Conservation (phyloP, 2,329 filamentous ascomycete species). For the Fusarium ambrosium region DNA sequence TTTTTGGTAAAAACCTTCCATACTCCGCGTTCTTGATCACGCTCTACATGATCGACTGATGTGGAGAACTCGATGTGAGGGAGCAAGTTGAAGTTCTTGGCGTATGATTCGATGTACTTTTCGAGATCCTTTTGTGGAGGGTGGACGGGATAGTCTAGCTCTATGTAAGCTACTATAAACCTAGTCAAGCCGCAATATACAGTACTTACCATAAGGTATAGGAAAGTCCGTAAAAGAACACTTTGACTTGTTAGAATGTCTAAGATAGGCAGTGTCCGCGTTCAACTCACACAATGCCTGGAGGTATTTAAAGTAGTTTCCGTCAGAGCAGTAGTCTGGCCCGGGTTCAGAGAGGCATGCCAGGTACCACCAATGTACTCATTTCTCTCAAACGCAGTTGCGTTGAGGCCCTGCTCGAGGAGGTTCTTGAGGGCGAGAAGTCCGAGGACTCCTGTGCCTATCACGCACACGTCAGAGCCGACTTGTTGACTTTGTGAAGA, state of each 20-base stretch:
- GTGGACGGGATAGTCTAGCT: constrained; percentile 40
- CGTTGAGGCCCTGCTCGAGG: constrained; percentile 58
- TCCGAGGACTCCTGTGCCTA: constrained; percentile 52
- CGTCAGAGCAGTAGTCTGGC: constrained; percentile 54
- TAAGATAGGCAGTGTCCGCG: no score
- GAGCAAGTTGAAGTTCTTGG: constrained; percentile 48
- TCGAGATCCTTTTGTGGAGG: constrained; percentile 47
- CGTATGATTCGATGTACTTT: constrained; percentile 51
- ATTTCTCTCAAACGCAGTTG: constrained; percentile 57
- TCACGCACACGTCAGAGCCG: constrained; percentile 46
- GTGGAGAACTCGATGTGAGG: constrained; percentile 47
- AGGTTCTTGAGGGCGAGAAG: constrained; percentile 58
- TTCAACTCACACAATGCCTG: constrained; percentile 46
- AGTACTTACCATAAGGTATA: constrained; percentile 46
- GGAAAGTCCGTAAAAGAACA: constrained; percentile 53
- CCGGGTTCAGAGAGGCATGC: constrained; percentile 52
- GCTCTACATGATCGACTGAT: constrained; percentile 43
- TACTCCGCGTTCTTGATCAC: constrained; percentile 41
- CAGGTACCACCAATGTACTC: constrained; percentile 58
- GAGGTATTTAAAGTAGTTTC: constrained; percentile 50
- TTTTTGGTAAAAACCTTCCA: constrained; percentile 50
- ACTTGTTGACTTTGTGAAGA: constrained; percentile 21
- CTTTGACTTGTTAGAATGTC: constrained; percentile 29
- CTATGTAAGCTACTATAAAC: neutral
- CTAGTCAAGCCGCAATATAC: neutral